Base-by-base conservation (phyloP, 2,329 filamentous ascomycete species). In the Pezicula radicicola region DNA sequence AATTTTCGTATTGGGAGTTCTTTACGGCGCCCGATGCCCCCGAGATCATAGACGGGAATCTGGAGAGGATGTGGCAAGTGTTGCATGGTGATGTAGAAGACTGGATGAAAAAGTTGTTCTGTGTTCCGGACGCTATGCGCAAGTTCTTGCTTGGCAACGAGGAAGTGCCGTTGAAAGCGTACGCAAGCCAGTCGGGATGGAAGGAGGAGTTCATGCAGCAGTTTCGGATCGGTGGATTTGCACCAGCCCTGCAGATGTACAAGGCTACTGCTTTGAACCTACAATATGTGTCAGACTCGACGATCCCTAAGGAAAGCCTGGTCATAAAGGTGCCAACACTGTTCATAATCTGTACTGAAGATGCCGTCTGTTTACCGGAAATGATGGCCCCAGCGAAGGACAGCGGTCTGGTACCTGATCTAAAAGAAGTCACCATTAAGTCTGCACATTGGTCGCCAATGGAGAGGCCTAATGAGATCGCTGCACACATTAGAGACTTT, bases 1-100 rank as follows among this genome's bases (percentile, higher is more conserved):
- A 63, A 2, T 70, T 66, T 40, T 63, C 66, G 28, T 80, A 79
- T 65, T 78, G 75, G 74, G 59, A 74, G 47, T 68, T 78, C 28
- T 73, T 78, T 58, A 66, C 64, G 1, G 63, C 70, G 1, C 60
- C 67, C 0, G 73, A 77, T 36, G 72, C 68, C 2, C 57, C 67
- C 1, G 58, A 59, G 1, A 40, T 77, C n/a, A 60, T 78, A 28
- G 62, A 66, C 6, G 52, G 57, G 27, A 68, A 75, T 49, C 53
- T 72, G 0, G 72, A 75, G 27, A 68, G 67, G 15, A 48, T 70
- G 5, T 76, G 68, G 54, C 50, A 61, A 27, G 63, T 57, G 3
- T 53, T 67, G 36, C 70, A 75, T 52, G 65, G 66, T 8, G 61
- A 65, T 0, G 63, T 58, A 1, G 51, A 55, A 1, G 58, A 59